Percentiles rank a stretch among this genome's conserved stretches.
Evolutionary conservation across 2,329 filamentous ascomycete genomes (phyloP).

Genomic region (Fusarium keratoplasticum): DNA sequence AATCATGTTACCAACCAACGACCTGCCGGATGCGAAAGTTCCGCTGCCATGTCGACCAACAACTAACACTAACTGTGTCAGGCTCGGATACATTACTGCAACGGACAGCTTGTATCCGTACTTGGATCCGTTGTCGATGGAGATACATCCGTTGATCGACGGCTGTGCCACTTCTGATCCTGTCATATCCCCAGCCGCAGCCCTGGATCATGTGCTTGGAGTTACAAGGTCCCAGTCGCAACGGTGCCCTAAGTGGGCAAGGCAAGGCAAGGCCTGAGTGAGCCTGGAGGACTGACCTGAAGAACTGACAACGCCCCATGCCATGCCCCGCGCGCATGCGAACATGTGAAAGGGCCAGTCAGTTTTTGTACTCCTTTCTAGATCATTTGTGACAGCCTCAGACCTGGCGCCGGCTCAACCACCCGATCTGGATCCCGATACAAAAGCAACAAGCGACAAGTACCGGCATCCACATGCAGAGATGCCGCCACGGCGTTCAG

Average conservation of each 20-base stretch:
- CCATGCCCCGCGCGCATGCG: not conserved
- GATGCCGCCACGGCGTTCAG: conserved; percentile 5
- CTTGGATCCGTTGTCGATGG: conserved; percentile 1
- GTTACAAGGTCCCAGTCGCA: conserved; percentile 8
- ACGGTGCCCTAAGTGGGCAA: not conserved
- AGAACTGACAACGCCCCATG: not conserved
- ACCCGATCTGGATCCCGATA: conserved; percentile 37
- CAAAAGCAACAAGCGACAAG: conserved; percentile 35
- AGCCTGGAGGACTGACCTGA: not conserved
- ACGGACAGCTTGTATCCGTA: conserved; percentile 6
- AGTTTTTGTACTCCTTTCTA: not conserved
- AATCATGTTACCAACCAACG: conserved; percentile 12
- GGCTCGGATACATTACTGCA: conserved; percentile 5
- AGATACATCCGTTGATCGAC: conserved; percentile 31
- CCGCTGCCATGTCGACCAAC: conserved; percentile 4
- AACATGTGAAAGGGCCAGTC: conserved; percentile 29
- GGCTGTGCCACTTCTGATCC: conserved; percentile 24
- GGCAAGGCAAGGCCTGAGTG: not conserved
- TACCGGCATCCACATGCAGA: conserved; percentile 38
- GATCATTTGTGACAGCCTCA: conserved; percentile 27
- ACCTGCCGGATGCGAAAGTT: conserved; percentile 27
- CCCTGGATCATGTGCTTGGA: conserved; percentile 20
- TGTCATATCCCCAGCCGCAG: conserved; percentile 6
- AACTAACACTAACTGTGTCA: conserved; percentile 7
- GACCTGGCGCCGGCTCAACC: conserved; percentile 28